Evolutionary conservation across 2,329 filamentous ascomycete genomes (phyloP).

Genomic region (Bipolaris victoriae): DNA sequence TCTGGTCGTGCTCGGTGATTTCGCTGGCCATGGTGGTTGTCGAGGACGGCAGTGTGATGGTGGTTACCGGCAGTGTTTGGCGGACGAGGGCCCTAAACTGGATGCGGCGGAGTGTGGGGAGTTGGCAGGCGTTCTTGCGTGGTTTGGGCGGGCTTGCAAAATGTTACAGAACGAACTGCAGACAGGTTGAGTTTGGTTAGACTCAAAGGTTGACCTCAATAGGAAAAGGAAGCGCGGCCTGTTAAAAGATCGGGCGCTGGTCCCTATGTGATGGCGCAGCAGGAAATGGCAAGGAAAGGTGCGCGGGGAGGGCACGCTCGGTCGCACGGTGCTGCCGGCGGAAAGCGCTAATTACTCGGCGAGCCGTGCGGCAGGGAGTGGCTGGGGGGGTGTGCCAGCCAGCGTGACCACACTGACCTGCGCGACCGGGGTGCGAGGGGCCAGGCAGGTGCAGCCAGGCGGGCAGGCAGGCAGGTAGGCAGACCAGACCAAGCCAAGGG

Average conservation of each 20-base stretch:
- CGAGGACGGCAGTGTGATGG: slow-evolving; percentile 18
- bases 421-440: slow-evolving; percentile 1
- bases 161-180: slow-evolving; percentile 38
- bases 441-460: not conserved
- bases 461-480: not conserved
- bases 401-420: slow-evolving; percentile 14
- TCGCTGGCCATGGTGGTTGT: slow-evolving; percentile 51
- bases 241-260: slow-evolving; percentile 42
- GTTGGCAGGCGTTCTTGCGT: slow-evolving; percentile 24
- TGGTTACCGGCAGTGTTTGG: slow-evolving; percentile 45
- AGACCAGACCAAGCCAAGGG: not conserved
- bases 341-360: slow-evolving; percentile 24
- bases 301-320: slow-evolving; percentile 28
- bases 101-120: slow-evolving; percentile 46
- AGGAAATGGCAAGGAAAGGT: slow-evolving; percentile 40
- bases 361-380: slow-evolving; percentile 24
- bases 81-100: slow-evolving; percentile 48
- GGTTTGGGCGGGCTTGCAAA: slow-evolving; percentile 35
- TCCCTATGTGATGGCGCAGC: slow-evolving; percentile 45
- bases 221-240: slow-evolving; percentile 40
- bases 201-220: slow-evolving; percentile 43
- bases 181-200: slow-evolving; percentile 39
- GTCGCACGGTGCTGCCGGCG: slow-evolving; percentile 38
- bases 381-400: slow-evolving; percentile 14
- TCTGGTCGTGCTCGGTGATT: slow-evolving; percentile 60